A percentile compares a stretch with the other conserved stretches of the same genome.
Evolutionary conservation across 768 basidiomycete genomes (phyloP).

Genomic region (Peribolospora baueri): DNA sequence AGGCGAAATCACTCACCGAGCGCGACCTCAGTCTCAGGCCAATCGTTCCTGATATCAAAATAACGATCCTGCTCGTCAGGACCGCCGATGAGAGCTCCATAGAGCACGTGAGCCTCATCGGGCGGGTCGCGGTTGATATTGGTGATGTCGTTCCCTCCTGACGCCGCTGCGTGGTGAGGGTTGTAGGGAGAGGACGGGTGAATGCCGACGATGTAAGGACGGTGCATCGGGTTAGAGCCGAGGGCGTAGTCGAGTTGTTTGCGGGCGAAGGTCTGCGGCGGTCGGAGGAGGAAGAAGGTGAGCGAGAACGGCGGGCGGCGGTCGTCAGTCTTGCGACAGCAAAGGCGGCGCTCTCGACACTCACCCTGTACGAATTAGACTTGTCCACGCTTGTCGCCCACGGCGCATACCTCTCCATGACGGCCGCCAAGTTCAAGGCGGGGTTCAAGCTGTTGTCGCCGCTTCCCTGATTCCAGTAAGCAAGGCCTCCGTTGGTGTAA

Average conservation of each 20-base stretch:
- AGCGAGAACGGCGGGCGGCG: not conserved
- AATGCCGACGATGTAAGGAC: constrained; percentile 70
- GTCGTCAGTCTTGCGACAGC: too few species aligned
- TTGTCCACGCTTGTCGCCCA: constrained; percentile 40
- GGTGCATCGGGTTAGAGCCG: constrained; percentile 72
- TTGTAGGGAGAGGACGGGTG: constrained; percentile 79
- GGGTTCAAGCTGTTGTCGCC: constrained; percentile 39
- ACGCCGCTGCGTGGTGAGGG: constrained; percentile 72
- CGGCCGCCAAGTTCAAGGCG: constrained; percentile 64
- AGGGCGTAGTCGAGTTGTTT: constrained; percentile 56
- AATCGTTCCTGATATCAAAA: constrained; percentile 68
- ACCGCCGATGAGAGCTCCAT: constrained; percentile 73
- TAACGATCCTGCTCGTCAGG: constrained; percentile 50
- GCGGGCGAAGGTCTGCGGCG: constrained; percentile 39
- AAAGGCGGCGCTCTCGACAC: constrained; percentile 4
- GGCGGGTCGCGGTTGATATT: constrained; percentile 47
- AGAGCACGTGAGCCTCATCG: constrained; percentile 49
- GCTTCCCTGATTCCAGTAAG: constrained; percentile 39
- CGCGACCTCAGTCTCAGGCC: constrained; percentile 61
- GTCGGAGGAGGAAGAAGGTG: not conserved
- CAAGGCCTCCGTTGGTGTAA: not conserved
- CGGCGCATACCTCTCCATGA: constrained; percentile 49
- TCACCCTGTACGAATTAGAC: constrained; percentile 36
- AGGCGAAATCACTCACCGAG: not conserved
- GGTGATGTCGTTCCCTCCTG: constrained; percentile 47